Percentiles rank a stretch among this genome's conserved stretches.
These are phyloP conservation scores for Arabis alpina DNA, from an alignment of 345 rosid genomes.

Conservation along the genomic window DNA sequence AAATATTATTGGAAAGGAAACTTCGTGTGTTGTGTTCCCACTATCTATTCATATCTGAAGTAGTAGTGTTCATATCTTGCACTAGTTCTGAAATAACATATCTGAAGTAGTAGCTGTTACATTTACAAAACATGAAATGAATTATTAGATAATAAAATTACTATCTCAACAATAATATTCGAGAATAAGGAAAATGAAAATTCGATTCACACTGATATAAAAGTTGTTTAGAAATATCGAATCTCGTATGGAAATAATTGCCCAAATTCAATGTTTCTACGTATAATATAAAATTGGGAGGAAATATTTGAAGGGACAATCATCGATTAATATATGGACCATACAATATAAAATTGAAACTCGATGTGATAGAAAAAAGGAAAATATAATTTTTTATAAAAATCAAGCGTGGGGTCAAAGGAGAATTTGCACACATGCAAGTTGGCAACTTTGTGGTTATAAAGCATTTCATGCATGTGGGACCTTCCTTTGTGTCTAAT, in stretches of 20 bases:
- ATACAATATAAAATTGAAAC: constrained; percentile 7
- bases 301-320: constrained; percentile 31
- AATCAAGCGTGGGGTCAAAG: constrained; percentile 40
- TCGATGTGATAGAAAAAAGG: constrained; percentile 29
- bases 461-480: constrained; percentile 42
- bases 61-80: too few species aligned
- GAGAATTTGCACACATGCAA: constrained; percentile 46
- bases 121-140: too few species aligned
- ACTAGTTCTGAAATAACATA: too few species aligned
- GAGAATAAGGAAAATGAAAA: constrained; percentile 10
- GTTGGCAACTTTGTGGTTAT: constrained; percentile 43
- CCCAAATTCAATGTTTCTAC: constrained; percentile 32
- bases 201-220: constrained; percentile 20
- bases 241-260: constrained; percentile 27
- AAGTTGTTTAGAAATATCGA: constrained; percentile 16
- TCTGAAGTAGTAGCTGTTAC: too few species aligned
- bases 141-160: background rate
- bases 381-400: constrained; percentile 1
- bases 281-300: constrained; percentile 12
- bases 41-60: too few species aligned
- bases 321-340: constrained; percentile 26
- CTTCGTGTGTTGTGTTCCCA: too few species aligned
- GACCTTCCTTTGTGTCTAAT: constrained; percentile 33
- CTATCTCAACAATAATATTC: background rate
- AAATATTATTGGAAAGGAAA: too few species aligned